Evolutionary conservation across 2,329 filamentous ascomycete species (phyloP).

Genomic region (Alternaria triticina): DNA sequence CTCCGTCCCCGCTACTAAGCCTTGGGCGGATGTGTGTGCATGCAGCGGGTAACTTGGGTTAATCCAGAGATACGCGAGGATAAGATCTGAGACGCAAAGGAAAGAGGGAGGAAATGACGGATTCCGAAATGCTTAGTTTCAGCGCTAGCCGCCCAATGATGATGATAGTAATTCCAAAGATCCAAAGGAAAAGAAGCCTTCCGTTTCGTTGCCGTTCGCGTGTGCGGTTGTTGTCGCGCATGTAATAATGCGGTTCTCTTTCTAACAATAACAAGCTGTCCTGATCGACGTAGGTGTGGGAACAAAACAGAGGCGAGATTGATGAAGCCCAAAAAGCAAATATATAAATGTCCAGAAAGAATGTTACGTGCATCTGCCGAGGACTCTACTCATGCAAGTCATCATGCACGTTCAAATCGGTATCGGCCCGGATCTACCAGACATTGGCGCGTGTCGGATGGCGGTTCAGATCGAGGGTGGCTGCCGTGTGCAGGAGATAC

Average conservation of each 20-base stretch:
- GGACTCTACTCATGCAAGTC: slow-evolving; percentile 11
- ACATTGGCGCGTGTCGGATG: slow-evolving; percentile 4
- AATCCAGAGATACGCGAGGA: background rate
- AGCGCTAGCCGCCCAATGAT: slow-evolving; percentile 40
- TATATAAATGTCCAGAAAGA: background rate
- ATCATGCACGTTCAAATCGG: slow-evolving; percentile 12
- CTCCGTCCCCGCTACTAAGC: background rate
- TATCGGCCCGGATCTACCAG: background rate
- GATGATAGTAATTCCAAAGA: slow-evolving; percentile 13
- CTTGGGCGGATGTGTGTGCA: background rate
- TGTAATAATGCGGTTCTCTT: background rate
- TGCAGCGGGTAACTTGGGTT: background rate
- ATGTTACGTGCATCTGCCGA: slow-evolving; percentile 4
- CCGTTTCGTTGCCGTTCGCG: background rate
- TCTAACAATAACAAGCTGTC: background rate
- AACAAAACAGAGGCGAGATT: background rate
- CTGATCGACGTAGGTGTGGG: background rate
- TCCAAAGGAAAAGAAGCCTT: background rate
- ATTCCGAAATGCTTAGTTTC: slow-evolving; percentile 24
- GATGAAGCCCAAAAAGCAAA: background rate
- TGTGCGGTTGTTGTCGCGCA: background rate
- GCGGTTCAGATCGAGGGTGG: background rate
- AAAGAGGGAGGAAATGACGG: slow-evolving; percentile 12
- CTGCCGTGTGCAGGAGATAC: background rate
- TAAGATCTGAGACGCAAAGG: slow-evolving; percentile 7